A percentile compares a stretch with the other conserved stretches of the same genome.
phyloP scores from a whole-genome alignment of 306 rosid species.

The Ammopiptanthus mongolicus region DNA sequence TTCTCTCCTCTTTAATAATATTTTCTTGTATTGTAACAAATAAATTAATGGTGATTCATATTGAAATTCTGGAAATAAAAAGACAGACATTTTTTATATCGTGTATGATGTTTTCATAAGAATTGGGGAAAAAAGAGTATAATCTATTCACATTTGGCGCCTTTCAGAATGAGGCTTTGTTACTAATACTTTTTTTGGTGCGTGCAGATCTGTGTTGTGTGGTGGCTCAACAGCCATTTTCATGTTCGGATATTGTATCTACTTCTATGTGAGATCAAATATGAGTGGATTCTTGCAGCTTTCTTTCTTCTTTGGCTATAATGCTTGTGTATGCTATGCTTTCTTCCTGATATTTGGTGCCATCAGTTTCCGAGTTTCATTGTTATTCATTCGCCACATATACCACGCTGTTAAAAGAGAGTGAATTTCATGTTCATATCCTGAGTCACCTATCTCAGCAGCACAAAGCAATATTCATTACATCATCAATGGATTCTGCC shows the following conservation, averaged over 20 bases:
- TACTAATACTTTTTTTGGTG: slow-evolving; percentile 4
- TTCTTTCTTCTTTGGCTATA: slow-evolving; percentile 72
- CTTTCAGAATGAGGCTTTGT: not conserved
- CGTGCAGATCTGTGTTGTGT: slow-evolving; percentile 67
- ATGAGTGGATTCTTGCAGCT: slow-evolving; percentile 77
- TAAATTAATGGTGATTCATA: not conserved
- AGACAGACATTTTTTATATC: not conserved
- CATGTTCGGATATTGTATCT: slow-evolving; percentile 65
- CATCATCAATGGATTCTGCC: not conserved
- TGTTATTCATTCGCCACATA: slow-evolving; percentile 61
- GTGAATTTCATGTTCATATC: slow-evolving; percentile 27
- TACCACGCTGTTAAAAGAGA: slow-evolving; percentile 71
- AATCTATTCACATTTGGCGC: not conserved
- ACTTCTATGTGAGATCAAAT: slow-evolving; percentile 61
- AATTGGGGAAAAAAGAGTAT: not conserved
- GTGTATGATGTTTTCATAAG: not conserved
- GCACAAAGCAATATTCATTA: slow-evolving; percentile 3
- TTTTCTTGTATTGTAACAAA: not conserved
- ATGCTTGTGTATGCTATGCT: slow-evolving; percentile 72
- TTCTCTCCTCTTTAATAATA: not conserved
- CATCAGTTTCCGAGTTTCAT: slow-evolving; percentile 61
- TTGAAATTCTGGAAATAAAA: not conserved
- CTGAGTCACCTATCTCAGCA: not conserved
- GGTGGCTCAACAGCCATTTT: slow-evolving; percentile 79
- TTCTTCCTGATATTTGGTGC: slow-evolving; percentile 77